Evolutionary conservation across 345 rosid genomes (phyloP).

Genomic region (Sonneratia alba): DNA sequence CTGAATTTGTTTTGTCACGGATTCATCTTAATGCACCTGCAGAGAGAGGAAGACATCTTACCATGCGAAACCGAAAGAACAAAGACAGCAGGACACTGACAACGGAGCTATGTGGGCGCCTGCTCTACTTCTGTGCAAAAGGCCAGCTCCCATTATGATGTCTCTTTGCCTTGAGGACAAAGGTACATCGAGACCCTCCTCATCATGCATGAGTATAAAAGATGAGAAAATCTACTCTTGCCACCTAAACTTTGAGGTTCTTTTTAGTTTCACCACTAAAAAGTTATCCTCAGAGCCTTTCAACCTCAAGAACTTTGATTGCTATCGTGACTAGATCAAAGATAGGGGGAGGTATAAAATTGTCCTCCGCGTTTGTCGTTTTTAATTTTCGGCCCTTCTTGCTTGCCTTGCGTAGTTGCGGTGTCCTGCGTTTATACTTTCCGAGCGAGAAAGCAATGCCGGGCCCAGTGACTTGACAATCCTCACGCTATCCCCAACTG

Average conservation of each 20-base stretch:
- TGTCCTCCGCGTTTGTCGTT: no score
- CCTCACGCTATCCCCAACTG: slow-evolving; percentile 1
- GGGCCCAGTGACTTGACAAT: background rate
- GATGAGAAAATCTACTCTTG: background rate
- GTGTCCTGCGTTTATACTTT: background rate
- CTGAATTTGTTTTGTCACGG: background rate
- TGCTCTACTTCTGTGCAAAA: background rate
- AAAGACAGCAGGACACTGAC: background rate
- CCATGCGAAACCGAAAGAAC: background rate
- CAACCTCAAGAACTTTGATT: no score
- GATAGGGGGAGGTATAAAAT: no score
- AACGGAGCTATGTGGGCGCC: background rate
- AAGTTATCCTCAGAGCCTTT: no score
- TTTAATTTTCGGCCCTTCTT: background rate
- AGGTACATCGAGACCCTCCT: background rate
- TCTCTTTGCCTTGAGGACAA: background rate
- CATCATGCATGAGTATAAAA: background rate
- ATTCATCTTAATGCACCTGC: background rate
- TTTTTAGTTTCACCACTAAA: background rate
- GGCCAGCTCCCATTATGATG: background rate
- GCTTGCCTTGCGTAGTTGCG: background rate
- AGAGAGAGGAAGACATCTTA: no score
- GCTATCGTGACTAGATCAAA: no score
- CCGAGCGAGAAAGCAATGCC: background rate
- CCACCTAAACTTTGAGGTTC: background rate